Evolutionary conservation across 2,329 filamentous ascomycete species (phyloP).

Genomic region (Hypoxylon sp.): DNA sequence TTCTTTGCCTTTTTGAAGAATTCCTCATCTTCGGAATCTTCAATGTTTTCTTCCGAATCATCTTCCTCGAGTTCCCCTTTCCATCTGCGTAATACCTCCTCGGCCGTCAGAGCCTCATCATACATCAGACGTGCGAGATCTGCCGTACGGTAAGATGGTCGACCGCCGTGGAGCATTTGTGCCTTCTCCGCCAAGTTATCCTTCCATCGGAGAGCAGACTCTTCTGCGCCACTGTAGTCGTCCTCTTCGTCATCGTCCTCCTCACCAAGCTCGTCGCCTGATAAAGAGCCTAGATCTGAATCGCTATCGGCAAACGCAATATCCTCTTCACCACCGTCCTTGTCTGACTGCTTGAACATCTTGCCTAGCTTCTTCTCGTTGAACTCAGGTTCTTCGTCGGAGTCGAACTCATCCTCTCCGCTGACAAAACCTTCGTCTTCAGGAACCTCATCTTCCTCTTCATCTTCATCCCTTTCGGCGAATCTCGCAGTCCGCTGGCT

Average conservation of each 20-base stretch:
- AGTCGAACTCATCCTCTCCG: slow-evolving; percentile 64
- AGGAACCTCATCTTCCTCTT: slow-evolving; percentile 64
- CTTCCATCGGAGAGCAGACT: slow-evolving; percentile 86
- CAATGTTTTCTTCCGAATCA: slow-evolving; percentile 70
- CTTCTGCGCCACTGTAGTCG: slow-evolving; percentile 72
- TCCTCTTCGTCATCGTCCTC: slow-evolving; percentile 59
- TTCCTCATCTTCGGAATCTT: slow-evolving; percentile 69
- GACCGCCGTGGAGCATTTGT: slow-evolving; percentile 75
- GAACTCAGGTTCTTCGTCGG: slow-evolving; percentile 68
- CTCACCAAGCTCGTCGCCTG: slow-evolving; percentile 63
- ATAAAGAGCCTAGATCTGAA: slow-evolving; percentile 93
- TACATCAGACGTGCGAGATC: slow-evolving; percentile 93
- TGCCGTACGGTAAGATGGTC: slow-evolving; percentile 78
- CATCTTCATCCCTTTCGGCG: slow-evolving; percentile 72
- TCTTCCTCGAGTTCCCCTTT: slow-evolving; percentile 71
- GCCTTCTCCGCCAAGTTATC: slow-evolving; percentile 84
- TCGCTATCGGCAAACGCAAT: slow-evolving; percentile 95
- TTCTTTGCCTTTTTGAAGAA: slow-evolving; percentile 75
- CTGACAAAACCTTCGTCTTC: slow-evolving; percentile 68
- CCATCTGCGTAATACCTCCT: slow-evolving; percentile 84
- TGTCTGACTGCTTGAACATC: slow-evolving; percentile 68
- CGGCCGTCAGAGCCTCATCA: slow-evolving; percentile 80
- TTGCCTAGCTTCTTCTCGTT: slow-evolving; percentile 71
- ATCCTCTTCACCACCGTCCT: slow-evolving; percentile 72
- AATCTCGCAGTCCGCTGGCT: slow-evolving; percentile 69